Conservation (phyloP, 257 asterid species). For the Cynanchum wilfordii region DNA sequence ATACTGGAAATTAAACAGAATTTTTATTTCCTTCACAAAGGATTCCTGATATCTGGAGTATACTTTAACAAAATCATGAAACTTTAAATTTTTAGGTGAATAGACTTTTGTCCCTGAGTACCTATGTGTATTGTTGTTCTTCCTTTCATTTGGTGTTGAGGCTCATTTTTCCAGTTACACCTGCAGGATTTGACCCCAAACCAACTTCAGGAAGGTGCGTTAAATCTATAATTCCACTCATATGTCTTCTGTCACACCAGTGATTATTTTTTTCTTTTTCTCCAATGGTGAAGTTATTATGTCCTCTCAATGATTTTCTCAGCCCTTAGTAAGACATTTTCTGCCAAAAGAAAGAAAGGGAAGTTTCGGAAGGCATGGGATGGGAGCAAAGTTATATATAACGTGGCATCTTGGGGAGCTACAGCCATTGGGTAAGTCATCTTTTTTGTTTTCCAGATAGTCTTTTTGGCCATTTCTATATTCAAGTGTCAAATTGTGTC, state of each 20-base stretch:
- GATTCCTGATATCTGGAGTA: no score
- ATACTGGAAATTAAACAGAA: neutral
- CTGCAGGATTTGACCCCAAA: conserved; percentile 90
- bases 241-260: neutral
- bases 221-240: neutral
- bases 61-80: no score
- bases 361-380: conserved; percentile 97
- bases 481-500: neutral
- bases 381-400: conserved; percentile 90
- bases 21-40: no score
- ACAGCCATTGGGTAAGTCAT: conserved; percentile 90
- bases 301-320: conserved; percentile 29
- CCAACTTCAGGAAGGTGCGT: conserved; percentile 92
- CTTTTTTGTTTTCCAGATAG: conserved; percentile 11
- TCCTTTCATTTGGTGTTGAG: neutral
- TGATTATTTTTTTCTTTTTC: neutral
- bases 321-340: conserved; percentile 95
- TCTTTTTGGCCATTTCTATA: neutral
- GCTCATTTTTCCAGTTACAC: neutral
- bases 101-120: neutral
- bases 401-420: conserved; percentile 99
- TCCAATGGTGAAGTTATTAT: conserved; percentile 12
- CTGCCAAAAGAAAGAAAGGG: conserved; percentile 75
- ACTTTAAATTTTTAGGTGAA: neutral
- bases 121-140: neutral